Evolutionary conservation across 2,329 filamentous ascomycete genomes (phyloP).

Genomic region (Aspergillus brunneoviolaceus): DNA sequence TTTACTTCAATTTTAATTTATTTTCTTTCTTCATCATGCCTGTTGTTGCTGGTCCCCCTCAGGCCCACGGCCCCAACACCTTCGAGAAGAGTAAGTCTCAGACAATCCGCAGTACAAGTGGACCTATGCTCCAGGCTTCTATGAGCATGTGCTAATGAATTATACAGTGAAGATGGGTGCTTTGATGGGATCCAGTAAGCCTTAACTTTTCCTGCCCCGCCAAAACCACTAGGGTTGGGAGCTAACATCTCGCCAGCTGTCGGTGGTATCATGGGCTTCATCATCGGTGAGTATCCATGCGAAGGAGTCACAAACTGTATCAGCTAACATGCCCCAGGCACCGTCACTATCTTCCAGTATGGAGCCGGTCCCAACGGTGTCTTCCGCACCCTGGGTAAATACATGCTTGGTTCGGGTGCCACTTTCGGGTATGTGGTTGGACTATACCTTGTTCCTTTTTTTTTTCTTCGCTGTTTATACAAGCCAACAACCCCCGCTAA

Average conservation of each 20-base stretch:
- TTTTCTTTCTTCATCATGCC: constrained; percentile 48
- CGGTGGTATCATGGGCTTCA: constrained; percentile 94
- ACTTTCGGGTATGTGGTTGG: constrained; percentile 77
- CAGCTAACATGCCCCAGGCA: constrained; percentile 56
- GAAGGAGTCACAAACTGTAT: not conserved
- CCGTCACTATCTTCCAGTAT: constrained; percentile 91
- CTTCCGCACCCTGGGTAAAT: constrained; percentile 90
- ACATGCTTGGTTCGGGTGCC: constrained; percentile 91
- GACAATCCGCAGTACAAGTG: not conserved
- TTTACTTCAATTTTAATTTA: not conserved
- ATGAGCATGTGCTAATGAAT: constrained; percentile 30
- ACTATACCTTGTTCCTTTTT: not conserved
- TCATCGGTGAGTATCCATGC: constrained; percentile 69
- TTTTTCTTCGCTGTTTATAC: not conserved
- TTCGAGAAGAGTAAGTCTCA: constrained; percentile 65
- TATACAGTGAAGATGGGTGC: constrained; percentile 89
- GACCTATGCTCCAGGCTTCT: not conserved
- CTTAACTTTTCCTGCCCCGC: not conserved
- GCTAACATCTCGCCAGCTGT: constrained; percentile 63
- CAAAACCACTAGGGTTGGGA: not conserved
- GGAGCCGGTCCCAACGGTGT: constrained; percentile 91
- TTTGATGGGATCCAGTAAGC: constrained; percentile 92
- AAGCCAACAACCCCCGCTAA: not conserved
- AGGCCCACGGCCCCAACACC: constrained; percentile 61
- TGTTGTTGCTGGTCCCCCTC: constrained; percentile 54